Percentiles rank a stretch among this genome's conserved stretches.
phyloP scores from a whole-genome alignment of 2,329 filamentous ascomycete species.

The Gyromitra esculenta region DNA sequence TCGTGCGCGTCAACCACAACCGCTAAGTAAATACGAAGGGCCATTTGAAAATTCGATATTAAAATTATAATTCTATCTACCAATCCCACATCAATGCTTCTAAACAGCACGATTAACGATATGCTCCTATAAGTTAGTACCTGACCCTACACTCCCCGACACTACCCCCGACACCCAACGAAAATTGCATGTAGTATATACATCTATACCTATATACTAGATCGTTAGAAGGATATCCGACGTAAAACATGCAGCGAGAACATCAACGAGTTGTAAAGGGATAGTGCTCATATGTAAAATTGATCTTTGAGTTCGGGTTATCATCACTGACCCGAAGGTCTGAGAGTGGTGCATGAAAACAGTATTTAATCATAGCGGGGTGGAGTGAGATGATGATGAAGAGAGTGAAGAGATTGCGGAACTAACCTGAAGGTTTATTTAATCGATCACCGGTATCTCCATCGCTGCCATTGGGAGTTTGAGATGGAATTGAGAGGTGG shows the following conservation, averaged over 20 bases:
- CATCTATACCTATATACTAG: not conserved
- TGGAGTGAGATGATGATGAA: not conserved
- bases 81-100: no score
- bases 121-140: not conserved
- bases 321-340: constrained; percentile 45
- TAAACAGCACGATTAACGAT: not conserved
- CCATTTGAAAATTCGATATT: no score
- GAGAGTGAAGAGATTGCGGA: not conserved
- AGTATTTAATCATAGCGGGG: constrained; percentile 48
- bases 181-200: not conserved
- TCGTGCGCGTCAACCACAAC: not conserved
- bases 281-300: constrained; percentile 46
- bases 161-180: no score
- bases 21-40: not conserved
- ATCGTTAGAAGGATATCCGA: constrained; percentile 23
- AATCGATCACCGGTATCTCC: not conserved
- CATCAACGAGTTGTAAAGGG: not conserved
- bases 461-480: constrained; percentile 8
- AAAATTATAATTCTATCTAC: no score
- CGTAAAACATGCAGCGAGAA: not conserved
- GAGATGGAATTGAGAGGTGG: not conserved
- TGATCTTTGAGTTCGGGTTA: constrained; percentile 52
- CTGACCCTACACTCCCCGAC: not conserved
- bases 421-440: constrained; percentile 28
- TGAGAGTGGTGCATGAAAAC: constrained; percentile 53